These are phyloP conservation scores for Sclerospora graminicola DNA, from an alignment of 352 stramenopile species.

Conservation along the genomic window DNA sequence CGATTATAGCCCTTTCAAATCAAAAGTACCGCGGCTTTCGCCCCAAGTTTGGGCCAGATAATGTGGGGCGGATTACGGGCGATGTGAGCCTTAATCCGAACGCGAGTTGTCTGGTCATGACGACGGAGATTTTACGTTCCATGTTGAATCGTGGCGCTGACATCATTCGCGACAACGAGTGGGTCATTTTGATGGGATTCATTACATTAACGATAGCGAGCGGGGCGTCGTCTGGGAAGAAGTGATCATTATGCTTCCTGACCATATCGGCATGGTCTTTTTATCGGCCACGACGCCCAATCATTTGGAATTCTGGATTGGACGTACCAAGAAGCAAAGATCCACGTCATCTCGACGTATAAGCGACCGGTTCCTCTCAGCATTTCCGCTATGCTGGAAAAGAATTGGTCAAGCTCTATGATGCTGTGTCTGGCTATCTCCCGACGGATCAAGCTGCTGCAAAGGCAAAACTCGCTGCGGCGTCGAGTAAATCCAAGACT, in stretches of 20 bases:
- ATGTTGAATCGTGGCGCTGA: conserved; percentile 95
- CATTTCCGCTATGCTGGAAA: conserved; percentile 93
- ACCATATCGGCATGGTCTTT: conserved; percentile 97
- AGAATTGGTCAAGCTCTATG: conserved; percentile 85
- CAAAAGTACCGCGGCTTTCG: conserved; percentile 98
- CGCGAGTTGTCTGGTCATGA: conserved; percentile 96
- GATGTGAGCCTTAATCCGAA: conserved; percentile 95
- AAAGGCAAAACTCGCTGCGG: conserved; percentile 52
- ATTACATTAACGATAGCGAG: conserved; percentile 98
- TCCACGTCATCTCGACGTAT: conserved; percentile 96
- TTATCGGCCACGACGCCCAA: conserved; percentile 98
- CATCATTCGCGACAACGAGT: conserved; percentile 96
- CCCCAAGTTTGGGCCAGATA: conserved; percentile 85
- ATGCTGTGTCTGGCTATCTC: conserved; percentile 42
- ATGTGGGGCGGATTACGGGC: conserved; percentile 96
- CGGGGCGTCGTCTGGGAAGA: conserved; percentile 97
- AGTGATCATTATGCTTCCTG: conserved; percentile 96
- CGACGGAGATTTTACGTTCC: conserved; percentile 95
- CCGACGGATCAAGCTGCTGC: conserved; percentile 42
- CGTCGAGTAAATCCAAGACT: conserved; percentile 40
- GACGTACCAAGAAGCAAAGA: conserved; percentile 92
- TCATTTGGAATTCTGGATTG: conserved; percentile 99
- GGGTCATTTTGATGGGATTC: conserved; percentile 96
- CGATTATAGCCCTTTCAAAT: conserved; percentile 97
- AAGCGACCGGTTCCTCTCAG: conserved; percentile 93